Evolutionary conservation across 2,329 filamentous ascomycete genomes (phyloP).

Genomic region (Pyrenophora graminea): DNA sequence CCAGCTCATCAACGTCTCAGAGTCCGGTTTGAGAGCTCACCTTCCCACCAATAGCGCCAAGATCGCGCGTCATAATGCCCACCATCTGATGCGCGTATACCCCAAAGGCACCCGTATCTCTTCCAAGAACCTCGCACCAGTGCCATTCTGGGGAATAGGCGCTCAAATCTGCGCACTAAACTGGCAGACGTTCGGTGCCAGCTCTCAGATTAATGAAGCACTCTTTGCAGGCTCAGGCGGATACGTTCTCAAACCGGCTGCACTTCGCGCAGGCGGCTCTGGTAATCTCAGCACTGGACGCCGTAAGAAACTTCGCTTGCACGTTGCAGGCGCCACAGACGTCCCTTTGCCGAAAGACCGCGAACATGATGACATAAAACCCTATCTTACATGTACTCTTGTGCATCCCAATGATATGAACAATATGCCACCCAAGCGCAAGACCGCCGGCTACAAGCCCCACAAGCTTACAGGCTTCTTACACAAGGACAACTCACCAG

Average conservation of each 20-base stretch:
- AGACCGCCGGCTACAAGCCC: conserved; percentile 64
- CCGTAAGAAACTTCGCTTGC: conserved; percentile 59
- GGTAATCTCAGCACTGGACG: conserved; percentile 54
- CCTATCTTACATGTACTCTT: conserved; percentile 68
- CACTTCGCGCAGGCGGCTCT: conserved; percentile 60
- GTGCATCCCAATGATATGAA: conserved; percentile 61
- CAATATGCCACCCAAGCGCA: conserved; percentile 60
- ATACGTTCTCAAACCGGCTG: conserved; percentile 67
- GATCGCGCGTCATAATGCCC: conserved; percentile 65
- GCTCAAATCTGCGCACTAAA: conserved; percentile 73
- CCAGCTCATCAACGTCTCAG: conserved; percentile 71
- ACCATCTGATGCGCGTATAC: conserved; percentile 71
- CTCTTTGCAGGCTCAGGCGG: conserved; percentile 68
- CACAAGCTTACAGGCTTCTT: conserved; percentile 61
- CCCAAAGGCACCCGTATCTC: conserved; percentile 72
- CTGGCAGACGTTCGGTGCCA: conserved; percentile 69
- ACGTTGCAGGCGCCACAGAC: conserved; percentile 65
- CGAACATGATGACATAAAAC: conserved; percentile 57
- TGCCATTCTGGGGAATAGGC: conserved; percentile 68
- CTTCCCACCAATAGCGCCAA: conserved; percentile 54
- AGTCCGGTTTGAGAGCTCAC: conserved; percentile 60
- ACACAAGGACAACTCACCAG: conserved; percentile 62
- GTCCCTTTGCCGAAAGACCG: conserved; percentile 60
- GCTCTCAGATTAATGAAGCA: conserved; percentile 70
- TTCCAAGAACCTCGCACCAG: conserved; percentile 65